A percentile compares a stretch with the other conserved stretches of the same genome.
phyloP scores from a whole-genome alignment of 129 eudicot genomes.

The Oenanthe sinensis region DNA sequence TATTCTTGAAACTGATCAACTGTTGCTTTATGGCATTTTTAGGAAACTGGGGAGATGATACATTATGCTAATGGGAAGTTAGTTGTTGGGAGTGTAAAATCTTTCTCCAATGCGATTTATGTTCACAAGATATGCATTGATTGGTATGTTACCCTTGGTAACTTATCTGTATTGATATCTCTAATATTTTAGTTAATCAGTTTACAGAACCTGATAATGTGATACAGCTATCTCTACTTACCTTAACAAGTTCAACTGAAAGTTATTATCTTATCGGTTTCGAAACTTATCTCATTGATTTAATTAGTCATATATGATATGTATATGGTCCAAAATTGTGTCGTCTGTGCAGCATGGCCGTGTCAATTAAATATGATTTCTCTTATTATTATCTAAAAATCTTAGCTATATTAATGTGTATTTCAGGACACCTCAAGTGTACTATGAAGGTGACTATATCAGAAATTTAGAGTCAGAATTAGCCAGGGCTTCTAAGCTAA shows the following conservation, averaged over 20 bases:
- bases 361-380: background rate
- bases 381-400: background rate
- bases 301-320: background rate
- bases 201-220: background rate
- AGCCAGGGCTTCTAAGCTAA: constrained; percentile 69
- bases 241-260: background rate
- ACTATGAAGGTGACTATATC: constrained; percentile 35
- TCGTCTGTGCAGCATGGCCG: background rate
- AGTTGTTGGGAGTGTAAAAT: constrained; percentile 28
- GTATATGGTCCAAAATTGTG: background rate
- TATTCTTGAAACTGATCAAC: background rate
- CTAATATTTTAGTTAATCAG: background rate
- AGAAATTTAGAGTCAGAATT: constrained; percentile 68
- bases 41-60: constrained; percentile 75
- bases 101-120: constrained; percentile 35
- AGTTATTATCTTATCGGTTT: background rate
- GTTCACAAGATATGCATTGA: constrained; percentile 63
- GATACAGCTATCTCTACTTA: background rate
- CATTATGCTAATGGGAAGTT: constrained; percentile 59
- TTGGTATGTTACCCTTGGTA: constrained; percentile 41
- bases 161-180: background rate
- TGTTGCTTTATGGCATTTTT: constrained; percentile 11
- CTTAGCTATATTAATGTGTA: background rate
- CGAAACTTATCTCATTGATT: background rate
- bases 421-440: constrained; percentile 75